phyloP scores from a whole-genome alignment of 768 basidiomycete species.

The Lentinus brumalis region DNA sequence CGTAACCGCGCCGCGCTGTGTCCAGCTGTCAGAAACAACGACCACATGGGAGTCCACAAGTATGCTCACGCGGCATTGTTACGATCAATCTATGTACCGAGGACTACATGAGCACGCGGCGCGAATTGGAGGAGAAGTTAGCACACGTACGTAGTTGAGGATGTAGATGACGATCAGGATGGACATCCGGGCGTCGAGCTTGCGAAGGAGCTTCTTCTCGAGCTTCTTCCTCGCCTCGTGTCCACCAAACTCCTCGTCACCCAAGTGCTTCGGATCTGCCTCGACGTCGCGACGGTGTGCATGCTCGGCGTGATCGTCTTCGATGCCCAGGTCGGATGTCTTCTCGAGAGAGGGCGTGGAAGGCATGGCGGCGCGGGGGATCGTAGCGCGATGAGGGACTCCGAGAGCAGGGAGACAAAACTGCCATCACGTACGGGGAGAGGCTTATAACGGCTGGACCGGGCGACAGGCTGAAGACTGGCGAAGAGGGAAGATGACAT shows the following conservation, averaged over 20 bases:
- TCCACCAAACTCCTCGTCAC: constrained; percentile 40
- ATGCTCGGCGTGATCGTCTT: constrained; percentile 1
- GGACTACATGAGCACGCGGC: neutral
- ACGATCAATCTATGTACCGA: constrained; percentile 55
- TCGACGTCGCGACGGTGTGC: constrained; percentile 10
- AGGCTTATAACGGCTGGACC: constrained; percentile 13
- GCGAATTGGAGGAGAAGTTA: neutral
- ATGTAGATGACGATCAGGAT: constrained; percentile 50
- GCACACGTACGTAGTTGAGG: constrained; percentile 45
- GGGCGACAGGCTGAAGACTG: constrained; percentile 9
- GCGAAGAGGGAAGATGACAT: neutral
- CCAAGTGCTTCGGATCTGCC: constrained; percentile 14
- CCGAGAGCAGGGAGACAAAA: constrained; percentile 10
- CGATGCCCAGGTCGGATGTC: constrained; percentile 15
- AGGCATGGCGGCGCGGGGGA: constrained; percentile 12
- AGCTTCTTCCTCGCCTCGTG: constrained; percentile 38
- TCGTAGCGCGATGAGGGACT: constrained; percentile 3
- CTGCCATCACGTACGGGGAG: constrained; percentile 12
- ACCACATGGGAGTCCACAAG: neutral
- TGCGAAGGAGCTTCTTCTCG: constrained; percentile 46
- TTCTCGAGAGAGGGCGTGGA: constrained; percentile 21
- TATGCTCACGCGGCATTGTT: constrained; percentile 64
- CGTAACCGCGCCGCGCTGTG: constrained; percentile 68
- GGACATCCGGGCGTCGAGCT: constrained; percentile 45
- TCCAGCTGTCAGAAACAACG: neutral